Base-by-base conservation (phyloP, 2,329 filamentous ascomycete genomes). In the Thermoascus crustaceus region DNA sequence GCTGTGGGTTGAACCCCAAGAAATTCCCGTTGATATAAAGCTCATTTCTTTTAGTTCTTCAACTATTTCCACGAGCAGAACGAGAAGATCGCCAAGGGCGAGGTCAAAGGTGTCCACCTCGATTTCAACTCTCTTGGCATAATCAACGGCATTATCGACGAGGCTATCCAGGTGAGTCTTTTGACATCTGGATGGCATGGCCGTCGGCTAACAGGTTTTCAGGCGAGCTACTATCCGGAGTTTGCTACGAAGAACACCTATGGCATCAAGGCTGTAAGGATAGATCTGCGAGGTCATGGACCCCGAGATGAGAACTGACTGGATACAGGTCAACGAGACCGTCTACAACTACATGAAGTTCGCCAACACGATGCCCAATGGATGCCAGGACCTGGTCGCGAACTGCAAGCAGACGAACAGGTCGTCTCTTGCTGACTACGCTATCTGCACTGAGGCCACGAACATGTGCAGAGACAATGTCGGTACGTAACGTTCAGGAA, bases 381-480 rank as follows among this genome's bases (percentile, higher is more conserved):
- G 72, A 14, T 75, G 72, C 43, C 60, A 69, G 25, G 61, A 79
- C 42, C 78, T 85, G 58, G 75, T 85, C 32, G 75, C 76, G 2
- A 78, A 75, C 51, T 83, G 86, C 50, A 69, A 67, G 17, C 63
- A 71, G 5, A 75, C 71, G 6, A 79, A 85, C 47, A 72, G 73
- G 19, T 53, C 55, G 10, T 78, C 78, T 5, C 51, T 77, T 14
- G 60, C 75, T 14, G 63, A 63, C 35, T 54, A 58, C 31, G 53
- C 64, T 5, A 45, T 71, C 11, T 83, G 79, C 55, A 59, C 65
- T 3, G 61, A 72, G 37, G 77, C 79, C 2, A 58, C 60, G 2
- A 58, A 67, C 22, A 69, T 74, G 54, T 80, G 76, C 53, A 63
- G 71, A 22, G 64, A 68, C 32, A 69, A 75, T 7, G 72, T 82